These are phyloP conservation scores for Lentinula sp. DNA, from an alignment of 768 basidiomycete species.

Conservation along the genomic window DNA sequence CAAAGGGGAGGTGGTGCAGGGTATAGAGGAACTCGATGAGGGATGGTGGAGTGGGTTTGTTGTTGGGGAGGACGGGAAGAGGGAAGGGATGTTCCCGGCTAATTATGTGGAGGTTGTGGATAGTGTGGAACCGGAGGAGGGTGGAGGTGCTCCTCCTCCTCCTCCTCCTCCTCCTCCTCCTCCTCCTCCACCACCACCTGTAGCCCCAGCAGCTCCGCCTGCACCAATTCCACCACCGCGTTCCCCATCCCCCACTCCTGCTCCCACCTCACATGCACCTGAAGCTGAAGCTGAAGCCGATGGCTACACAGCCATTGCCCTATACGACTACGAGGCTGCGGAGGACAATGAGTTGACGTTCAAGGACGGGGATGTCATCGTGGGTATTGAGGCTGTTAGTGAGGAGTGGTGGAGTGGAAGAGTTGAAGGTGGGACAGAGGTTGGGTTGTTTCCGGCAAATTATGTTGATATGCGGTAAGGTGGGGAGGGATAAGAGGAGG, in stretches of 20 bases:
- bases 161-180: conserved; percentile 45
- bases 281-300: conserved; percentile 40
- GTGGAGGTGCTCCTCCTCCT: conserved; percentile 43
- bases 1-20: conserved; percentile 79
- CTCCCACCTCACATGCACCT: not conserved
- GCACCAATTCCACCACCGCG: not conserved
- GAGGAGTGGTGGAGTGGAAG: conserved; percentile 91
- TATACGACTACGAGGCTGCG: conserved; percentile 71
- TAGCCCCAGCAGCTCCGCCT: not conserved
- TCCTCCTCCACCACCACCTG: conserved; percentile 18
- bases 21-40: conserved; percentile 80
- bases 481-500: not conserved
- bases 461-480: conserved; percentile 26
- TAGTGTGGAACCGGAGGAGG: conserved; percentile 28
- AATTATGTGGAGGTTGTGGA: conserved; percentile 85
- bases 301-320: not conserved
- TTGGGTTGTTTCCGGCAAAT: conserved; percentile 6
- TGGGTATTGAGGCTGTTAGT: conserved; percentile 69
- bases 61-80: conserved; percentile 72
- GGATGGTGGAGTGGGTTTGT: conserved; percentile 82
- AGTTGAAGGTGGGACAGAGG: conserved; percentile 8
- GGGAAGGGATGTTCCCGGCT: conserved; percentile 90
- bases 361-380: conserved; percentile 75
- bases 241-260: not conserved
- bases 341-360: conserved; percentile 92